Evolutionary conservation across 1,284 basidiomycete genomes (phyloP), one percentile per base, ranked within the genome.

Genomic region (Cutaneotrichosporon spelunceum): DNA sequence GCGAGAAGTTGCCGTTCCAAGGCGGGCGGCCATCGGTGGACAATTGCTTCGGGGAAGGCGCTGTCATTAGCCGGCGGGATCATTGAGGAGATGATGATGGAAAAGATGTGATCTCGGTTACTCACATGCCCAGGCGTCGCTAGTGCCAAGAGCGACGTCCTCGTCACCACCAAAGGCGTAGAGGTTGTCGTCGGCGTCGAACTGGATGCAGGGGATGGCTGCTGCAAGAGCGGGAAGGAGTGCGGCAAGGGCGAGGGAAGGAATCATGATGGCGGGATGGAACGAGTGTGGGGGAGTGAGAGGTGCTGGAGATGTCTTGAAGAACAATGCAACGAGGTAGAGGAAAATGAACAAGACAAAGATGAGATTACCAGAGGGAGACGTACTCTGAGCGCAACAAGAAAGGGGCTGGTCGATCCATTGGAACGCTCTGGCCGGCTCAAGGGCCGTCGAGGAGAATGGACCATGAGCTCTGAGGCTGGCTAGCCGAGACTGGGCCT

Each of bases 111-210:
- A 8, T 26, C 26, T 24, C 45, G 5, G 4, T 2, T 6, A 79
- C 79, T 73, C 63, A 80, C 79, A 70, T 9, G 60, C 61, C 75
- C 76, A 80, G 21, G 68, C 69, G 9, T 67, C 61, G 56, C 60
- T 68, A 13, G 65, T 56, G 13, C 79, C 78, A 26, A 80, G 66
- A 29, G 70, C 71, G 62, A 80, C 78, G 70, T 80, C 79, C 24
- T 67, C 39, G 16, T 64, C 65, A 26, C 78, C 79, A 14, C 79
- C 79, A 60, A 80, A 79, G 2, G 76, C 75, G 61, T 80, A 80
- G 42, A 80, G 68, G 64, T 77, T 76, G 64, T 66, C 73, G 49
- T 60, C 57, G 13, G 74, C 65, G 63, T 80, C 79, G 64, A 78
- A 78, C 63, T 77, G 74, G 24, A 76, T 74, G 59, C 77, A 80